Evolutionary conservation across 2,329 filamentous ascomycete species (phyloP).

Genomic region (Rhynchosporium secalis): DNA sequence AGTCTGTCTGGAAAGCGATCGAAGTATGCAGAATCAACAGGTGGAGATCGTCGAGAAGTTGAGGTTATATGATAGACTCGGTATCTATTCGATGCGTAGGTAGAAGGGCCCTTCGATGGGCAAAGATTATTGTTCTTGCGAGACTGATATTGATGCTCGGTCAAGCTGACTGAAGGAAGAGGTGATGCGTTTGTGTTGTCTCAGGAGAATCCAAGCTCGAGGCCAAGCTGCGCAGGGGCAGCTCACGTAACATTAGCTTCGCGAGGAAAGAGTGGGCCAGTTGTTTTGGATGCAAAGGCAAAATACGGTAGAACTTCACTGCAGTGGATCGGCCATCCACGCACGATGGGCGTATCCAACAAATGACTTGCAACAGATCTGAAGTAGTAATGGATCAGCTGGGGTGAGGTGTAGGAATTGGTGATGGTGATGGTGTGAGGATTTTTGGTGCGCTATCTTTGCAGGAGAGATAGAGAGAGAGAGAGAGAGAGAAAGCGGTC

Average conservation of each 20-base stretch:
- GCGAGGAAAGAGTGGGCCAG: not conserved
- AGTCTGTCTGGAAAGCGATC: constrained; percentile 21
- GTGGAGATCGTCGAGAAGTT: not conserved
- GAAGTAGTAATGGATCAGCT: not conserved
- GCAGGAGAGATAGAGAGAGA: too few species aligned
- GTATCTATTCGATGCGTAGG: not conserved
- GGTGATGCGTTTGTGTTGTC: not conserved
- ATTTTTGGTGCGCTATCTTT: not conserved
- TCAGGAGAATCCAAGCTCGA: constrained; percentile 8
- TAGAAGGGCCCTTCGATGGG: not conserved
- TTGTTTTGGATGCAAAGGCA: constrained; percentile 1
- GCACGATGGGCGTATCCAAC: constrained; percentile 10
- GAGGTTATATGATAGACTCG: not conserved
- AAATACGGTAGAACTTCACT: not conserved
- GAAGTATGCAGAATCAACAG: constrained; percentile 2
- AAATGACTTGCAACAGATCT: constrained; percentile 10
- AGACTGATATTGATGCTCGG: not conserved
- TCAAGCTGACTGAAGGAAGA: not conserved
- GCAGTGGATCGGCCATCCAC: constrained; percentile 6
- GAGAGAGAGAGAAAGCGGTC: not conserved
- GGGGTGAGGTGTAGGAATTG: not conserved
- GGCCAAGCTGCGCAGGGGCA: not conserved
- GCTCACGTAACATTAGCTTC: constrained; percentile 7
- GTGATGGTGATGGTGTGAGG: not conserved
- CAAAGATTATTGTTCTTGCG: not conserved